phyloP scores from a whole-genome alignment of 1,284 basidiomycete genomes.

The Athelia psychrophila region DNA sequence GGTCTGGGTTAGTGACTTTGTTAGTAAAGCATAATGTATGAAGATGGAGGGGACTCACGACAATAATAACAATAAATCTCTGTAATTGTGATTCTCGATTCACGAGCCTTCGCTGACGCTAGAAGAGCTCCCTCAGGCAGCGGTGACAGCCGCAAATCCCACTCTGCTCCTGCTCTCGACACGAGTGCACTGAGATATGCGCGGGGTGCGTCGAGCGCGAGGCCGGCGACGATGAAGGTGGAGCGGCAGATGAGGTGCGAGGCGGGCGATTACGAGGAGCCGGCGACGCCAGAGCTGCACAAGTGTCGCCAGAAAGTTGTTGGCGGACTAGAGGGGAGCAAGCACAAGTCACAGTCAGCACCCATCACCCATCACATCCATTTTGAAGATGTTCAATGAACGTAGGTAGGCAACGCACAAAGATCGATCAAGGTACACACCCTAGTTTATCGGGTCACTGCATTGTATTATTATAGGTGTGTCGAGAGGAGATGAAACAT shows the following conservation, averaged over 20 bases:
- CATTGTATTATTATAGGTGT: too few species aligned
- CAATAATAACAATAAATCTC: too few species aligned
- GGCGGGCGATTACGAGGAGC: constrained; percentile 64
- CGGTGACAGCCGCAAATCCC: too few species aligned
- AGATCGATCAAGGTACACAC: too few species aligned
- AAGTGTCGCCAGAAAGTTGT: constrained; percentile 73
- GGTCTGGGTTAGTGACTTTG: constrained; percentile 30
- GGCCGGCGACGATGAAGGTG: constrained; percentile 70
- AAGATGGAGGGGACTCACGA: neutral
- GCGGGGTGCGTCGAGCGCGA: constrained; percentile 54
- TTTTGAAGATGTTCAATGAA: neutral
- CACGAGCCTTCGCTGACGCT: neutral
- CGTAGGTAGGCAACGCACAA: constrained; percentile 41
- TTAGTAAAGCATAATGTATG: constrained; percentile 8
- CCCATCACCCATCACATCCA: too few species aligned
- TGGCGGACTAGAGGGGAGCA: constrained; percentile 43
- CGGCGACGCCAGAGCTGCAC: constrained; percentile 59
- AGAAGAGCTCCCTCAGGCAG: neutral
- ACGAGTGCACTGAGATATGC: constrained; percentile 66
- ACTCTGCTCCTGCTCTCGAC: constrained; percentile 66
- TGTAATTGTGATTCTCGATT: too few species aligned
- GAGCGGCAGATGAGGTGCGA: constrained; percentile 67
- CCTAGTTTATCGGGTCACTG: too few species aligned
- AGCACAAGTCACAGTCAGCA: constrained; percentile 21
- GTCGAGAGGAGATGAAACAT: too few species aligned